These are phyloP conservation scores for Stylosanthes scabra DNA, from an alignment of 331 rosid species.

Conservation along the genomic window DNA sequence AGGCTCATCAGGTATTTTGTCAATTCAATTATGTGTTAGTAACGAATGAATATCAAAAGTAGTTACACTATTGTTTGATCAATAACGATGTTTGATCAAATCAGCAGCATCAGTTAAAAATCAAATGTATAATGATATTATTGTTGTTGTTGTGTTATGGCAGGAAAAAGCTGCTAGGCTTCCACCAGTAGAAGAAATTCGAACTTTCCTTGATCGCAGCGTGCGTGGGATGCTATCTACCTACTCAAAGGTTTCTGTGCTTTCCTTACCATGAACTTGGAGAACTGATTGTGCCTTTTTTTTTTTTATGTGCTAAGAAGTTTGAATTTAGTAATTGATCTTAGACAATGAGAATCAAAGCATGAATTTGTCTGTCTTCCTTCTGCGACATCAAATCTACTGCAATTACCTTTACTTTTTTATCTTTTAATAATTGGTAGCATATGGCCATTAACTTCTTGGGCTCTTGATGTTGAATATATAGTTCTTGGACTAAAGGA, in stretches of 20 bases:
- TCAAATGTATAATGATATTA: conserved; percentile 14
- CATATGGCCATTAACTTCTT: conserved; percentile 21
- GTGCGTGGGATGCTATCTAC: conserved; percentile 90
- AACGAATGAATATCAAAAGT: conserved; percentile 8
- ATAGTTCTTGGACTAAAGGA: not conserved
- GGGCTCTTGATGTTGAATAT: not conserved
- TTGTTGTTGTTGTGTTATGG: conserved; percentile 19
- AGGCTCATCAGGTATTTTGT: conserved; percentile 79
- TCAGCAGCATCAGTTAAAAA: not conserved
- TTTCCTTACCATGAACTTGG: conserved; percentile 25
- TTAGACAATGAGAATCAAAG: conserved; percentile 17
- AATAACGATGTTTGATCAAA: not conserved
- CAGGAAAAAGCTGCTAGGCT: conserved; percentile 92
- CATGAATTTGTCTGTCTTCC: not conserved
- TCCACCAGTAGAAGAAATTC: conserved; percentile 76
- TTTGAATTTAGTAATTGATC: conserved; percentile 4
- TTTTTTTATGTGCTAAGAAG: not conserved
- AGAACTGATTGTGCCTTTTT: not conserved
- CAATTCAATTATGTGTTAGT: not conserved
- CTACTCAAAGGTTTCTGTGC: conserved; percentile 67
- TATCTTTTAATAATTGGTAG: not conserved
- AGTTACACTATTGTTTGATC: conserved; percentile 4
- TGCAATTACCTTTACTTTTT: too few relatives aligned
- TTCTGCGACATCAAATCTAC: too few relatives aligned
- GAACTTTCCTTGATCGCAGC: conserved; percentile 72